A percentile compares a stretch with the other conserved stretches of the same genome.
Conservation (phyloP, 495 filamentous ascomycete genomes). For the Aspergillus hancockii region DNA sequence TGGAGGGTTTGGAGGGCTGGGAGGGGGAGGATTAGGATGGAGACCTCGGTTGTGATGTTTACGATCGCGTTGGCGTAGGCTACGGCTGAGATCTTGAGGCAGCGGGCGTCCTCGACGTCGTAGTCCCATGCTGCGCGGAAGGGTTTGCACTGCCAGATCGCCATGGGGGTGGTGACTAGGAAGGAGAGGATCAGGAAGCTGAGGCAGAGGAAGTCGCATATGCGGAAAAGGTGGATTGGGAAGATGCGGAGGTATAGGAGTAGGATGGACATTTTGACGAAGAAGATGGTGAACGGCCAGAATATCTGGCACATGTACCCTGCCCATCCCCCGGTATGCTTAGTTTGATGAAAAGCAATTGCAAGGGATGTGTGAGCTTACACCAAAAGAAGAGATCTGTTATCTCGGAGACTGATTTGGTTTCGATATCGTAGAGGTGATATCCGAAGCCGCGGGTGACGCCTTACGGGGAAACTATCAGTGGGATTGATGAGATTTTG, state of each 20-base stretch:
- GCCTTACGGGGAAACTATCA: not conserved
- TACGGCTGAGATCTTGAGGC: not conserved
- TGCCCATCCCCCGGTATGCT: not conserved
- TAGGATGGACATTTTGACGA: constrained; percentile 12
- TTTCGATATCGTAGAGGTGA: not conserved
- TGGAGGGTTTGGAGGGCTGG: not conserved
- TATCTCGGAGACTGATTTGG: not conserved
- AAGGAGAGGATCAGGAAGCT: not conserved
- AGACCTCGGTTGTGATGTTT: not conserved
- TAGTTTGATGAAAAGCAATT: not conserved
- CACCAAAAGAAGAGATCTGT: not conserved
- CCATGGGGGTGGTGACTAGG: constrained; percentile 2
- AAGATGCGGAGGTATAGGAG: constrained; percentile 13
- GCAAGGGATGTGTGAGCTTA: not conserved
- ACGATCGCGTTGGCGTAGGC: not conserved
- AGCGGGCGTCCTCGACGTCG: not conserved
- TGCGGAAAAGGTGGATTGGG: not conserved
- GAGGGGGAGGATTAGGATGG: not conserved
- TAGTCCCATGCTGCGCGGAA: not conserved
- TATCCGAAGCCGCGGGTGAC: not conserved
- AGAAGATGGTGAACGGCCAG: constrained; percentile 7
- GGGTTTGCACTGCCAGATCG: constrained; percentile 4
- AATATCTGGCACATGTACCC: constrained; percentile 5
- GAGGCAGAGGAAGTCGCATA: constrained; percentile 1
- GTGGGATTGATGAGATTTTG: not conserved